These are phyloP conservation scores for Rhodotorula paludigena DNA, from an alignment of 768 basidiomycete genomes.

Conservation along the genomic window DNA sequence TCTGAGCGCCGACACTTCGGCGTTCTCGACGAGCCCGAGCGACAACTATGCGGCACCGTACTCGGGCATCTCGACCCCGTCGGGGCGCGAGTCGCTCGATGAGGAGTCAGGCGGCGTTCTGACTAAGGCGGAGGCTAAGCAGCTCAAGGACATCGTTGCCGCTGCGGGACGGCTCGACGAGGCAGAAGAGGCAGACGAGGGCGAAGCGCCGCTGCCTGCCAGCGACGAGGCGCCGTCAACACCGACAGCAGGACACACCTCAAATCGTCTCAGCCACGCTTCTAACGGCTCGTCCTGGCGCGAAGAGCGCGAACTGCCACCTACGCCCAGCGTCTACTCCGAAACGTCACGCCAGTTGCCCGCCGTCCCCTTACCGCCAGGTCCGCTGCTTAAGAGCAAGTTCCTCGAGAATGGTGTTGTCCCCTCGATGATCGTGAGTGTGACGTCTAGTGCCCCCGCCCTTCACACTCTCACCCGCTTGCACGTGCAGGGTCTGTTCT, in stretches of 20 bases:
- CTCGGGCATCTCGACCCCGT: conserved; percentile 26
- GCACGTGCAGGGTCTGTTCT: conserved; percentile 73
- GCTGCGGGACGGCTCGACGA: background rate
- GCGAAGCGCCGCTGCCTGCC: conserved; percentile 1
- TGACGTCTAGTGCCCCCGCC: too few relatives aligned
- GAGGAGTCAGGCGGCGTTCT: conserved; percentile 30
- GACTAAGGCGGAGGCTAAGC: conserved; percentile 24
- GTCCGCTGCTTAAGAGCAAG: conserved; percentile 71
- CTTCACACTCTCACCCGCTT: background rate
- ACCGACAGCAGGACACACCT: background rate
- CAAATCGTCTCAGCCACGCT: background rate
- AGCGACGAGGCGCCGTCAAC: background rate
- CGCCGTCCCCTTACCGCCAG: conserved; percentile 47
- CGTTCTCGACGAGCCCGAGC: conserved; percentile 9
- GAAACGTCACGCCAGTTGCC: conserved; percentile 21
- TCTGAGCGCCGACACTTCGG: background rate
- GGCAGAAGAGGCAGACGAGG: background rate
- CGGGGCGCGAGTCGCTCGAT: conserved; percentile 24
- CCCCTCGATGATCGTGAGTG: conserved; percentile 67
- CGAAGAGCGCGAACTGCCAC: conserved; percentile 10
- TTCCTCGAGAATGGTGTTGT: conserved; percentile 72
- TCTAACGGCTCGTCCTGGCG: conserved; percentile 7
- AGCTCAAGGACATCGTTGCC: conserved; percentile 37
- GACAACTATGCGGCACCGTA: background rate
- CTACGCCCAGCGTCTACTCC: conserved; percentile 24